Evolutionary conservation across 2,329 filamentous ascomycete species (phyloP).

Genomic region (Arachnomyces sp.): DNA sequence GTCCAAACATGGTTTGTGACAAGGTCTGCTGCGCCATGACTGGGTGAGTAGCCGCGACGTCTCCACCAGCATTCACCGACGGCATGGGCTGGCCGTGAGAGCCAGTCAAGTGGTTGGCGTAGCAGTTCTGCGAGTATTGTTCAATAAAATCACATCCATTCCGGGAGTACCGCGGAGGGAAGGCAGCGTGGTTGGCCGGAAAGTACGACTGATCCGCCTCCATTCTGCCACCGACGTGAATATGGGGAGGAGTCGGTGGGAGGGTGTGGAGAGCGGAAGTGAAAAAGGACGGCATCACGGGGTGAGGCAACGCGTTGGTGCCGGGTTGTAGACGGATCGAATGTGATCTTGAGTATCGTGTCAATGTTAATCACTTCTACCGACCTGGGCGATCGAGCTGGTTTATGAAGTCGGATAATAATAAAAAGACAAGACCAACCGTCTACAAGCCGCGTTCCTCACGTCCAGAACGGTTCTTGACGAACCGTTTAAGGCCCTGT

Average conservation of each 20-base stretch:
- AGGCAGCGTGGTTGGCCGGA: slow-evolving; percentile 29
- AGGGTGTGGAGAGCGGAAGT: slow-evolving; percentile 33
- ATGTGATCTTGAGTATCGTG: slow-evolving; percentile 12
- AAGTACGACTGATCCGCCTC: slow-evolving; percentile 34
- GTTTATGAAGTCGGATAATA: slow-evolving; percentile 1
- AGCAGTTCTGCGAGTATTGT: slow-evolving; percentile 36
- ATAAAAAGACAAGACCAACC: slow-evolving; percentile 24
- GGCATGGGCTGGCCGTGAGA: slow-evolving; percentile 24
- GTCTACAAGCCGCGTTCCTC: slow-evolving; percentile 35
- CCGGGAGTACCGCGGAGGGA: slow-evolving; percentile 36
- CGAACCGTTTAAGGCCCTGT: slow-evolving; percentile 32
- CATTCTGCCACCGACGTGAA: slow-evolving; percentile 29
- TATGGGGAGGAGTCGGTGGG: slow-evolving; percentile 36
- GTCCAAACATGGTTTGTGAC: slow-evolving; percentile 29
- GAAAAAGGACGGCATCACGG: slow-evolving; percentile 38
- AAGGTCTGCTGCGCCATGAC: slow-evolving; percentile 19
- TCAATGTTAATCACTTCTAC: slow-evolving; percentile 17
- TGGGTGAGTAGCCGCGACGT: slow-evolving; percentile 21
- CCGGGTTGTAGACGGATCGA: slow-evolving; percentile 30
- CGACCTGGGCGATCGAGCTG: slow-evolving; percentile 4
- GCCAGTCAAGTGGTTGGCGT: slow-evolving; percentile 31
- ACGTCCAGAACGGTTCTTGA: slow-evolving; percentile 29
- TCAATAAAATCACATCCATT: slow-evolving; percentile 40
- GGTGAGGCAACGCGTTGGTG: slow-evolving; percentile 14
- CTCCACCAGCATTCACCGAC: slow-evolving; percentile 25